Evolutionary conservation across 768 basidiomycete genomes (phyloP), one percentile per base, ranked within the genome.

Genomic region (Rhizopogon roseolus): DNA sequence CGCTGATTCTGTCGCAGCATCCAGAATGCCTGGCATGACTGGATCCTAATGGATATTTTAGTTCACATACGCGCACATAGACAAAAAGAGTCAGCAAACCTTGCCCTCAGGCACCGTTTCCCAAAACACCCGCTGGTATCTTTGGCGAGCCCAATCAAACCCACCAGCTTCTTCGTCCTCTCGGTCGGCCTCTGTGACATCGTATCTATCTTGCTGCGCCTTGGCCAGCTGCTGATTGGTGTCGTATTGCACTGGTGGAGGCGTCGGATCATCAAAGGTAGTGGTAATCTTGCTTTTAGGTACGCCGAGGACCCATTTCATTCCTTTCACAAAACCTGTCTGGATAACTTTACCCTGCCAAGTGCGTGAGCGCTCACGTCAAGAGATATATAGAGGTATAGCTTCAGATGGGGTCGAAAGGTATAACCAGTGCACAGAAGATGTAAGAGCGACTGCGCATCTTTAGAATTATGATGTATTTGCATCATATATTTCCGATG

Each of bases 281-380:
- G 48, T 42, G 19, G 27, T 46, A 45, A 54, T 50, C 62, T 64
- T 34, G 58, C 57, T 36, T 38, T 66, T 55, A 14, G 55, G 70
- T n/a, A 88, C 82, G 38, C 82, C 86, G 28, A 97, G 75, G 5
- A 90, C 66, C 39, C 71, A 70, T 61, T 97, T 93, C 93, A 97
- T 97, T 16, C 87, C 90, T 41, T 67, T 64, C 6, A 75, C 79
- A 69, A 95, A 93, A 8, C 90, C 90, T 0, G 82, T 88, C 73
- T 97, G 93, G 5, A 94, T 62, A 3, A 72, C 67, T 63, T 82
- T 82, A 38, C 73, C 76, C 88, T 91, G 59, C 28, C 40, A 56
- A 54, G 25, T 1, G 8, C 34, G 25, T 57, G 25, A 55, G 56
- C 29, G 25, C 32, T 34, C 17, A 41, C 56, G 40, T 39, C 56